Percentiles rank a stretch among this genome's conserved stretches.
Conservation (phyloP, 139 green algal species). For the Tetraselmis striata region DNA sequence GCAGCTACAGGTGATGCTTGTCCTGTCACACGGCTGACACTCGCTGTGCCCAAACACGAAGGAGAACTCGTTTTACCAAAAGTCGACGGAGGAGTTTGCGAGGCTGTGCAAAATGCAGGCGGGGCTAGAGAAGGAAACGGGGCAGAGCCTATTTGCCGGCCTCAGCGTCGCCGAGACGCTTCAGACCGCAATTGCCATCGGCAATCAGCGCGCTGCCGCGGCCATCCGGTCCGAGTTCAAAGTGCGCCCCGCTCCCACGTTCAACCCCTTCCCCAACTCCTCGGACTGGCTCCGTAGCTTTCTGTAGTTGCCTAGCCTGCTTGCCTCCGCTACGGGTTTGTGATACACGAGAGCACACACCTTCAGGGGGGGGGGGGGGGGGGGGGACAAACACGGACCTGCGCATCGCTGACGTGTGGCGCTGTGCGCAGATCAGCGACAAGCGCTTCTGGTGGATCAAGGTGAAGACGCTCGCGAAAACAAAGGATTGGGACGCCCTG, state of each 20-base stretch:
- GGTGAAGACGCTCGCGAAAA: slow-evolving; percentile 37
- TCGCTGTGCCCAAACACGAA: no score
- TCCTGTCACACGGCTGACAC: no score
- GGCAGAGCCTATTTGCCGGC: slow-evolving; percentile 51
- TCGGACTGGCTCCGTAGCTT: no score
- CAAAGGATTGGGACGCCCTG: slow-evolving; percentile 56
- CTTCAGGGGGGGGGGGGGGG: no score
- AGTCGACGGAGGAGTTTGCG: slow-evolving; percentile 34
- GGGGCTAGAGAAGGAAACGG: slow-evolving; percentile 54
- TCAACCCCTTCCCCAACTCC: no score
- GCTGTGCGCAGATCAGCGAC: background rate
- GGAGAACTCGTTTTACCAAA: slow-evolving; percentile 49
- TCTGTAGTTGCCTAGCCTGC: no score
- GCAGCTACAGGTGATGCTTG: no score
- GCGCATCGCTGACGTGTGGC: background rate
- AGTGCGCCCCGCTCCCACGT: background rate
- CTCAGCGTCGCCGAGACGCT: slow-evolving; percentile 48
- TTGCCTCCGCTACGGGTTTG: no score
- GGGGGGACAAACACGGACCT: no score
- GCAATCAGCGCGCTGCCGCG: background rate
- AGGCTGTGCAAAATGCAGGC: slow-evolving; percentile 22
- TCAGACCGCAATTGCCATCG: background rate
- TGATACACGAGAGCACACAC: no score
- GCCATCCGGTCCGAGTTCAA: background rate
- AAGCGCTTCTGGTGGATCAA: slow-evolving; percentile 27